Evolutionary conservation across 768 basidiomycete species (phyloP), one percentile per base, ranked within the genome.

Genomic region (Calocybe cyanea): DNA sequence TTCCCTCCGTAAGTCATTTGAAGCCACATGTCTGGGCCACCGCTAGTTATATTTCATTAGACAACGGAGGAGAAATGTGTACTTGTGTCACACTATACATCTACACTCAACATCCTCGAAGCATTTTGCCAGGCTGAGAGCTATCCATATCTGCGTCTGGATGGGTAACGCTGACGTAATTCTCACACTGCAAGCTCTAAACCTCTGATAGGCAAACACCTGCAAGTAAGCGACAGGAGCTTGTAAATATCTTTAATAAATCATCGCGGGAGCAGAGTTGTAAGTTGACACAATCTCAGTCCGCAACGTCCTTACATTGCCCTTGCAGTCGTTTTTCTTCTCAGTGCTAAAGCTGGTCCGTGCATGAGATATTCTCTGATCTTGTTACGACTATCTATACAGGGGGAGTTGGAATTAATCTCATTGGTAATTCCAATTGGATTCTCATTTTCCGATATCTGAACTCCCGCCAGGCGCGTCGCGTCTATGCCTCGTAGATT

Each of bases 61-160:
- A 68, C 72, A 28, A 92, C 90, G 0, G 83, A 87, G 32, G 95
- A 99, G 67, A 99, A 99, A 77, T 87, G 92, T 56, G 87, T 97
- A 25, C 67, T 99, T 33, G 90, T 95, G 25, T 97, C 93, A n/a
- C 94, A 98, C 61, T 99, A 88, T 58, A 98, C 94, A 0, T 85
- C 87, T 4, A 96, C 94, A 1, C 80, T 99, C 43, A 89, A 97
- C 58, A 80, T 99, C 45, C 70, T 99, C 23, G 92, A 97, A 67
- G 80, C 80, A 2, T 87, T 83, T 54, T 95, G 93, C 68, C 79
- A 82, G 62, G 80, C 76, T 51, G 80, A 75, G 55, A 68, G 71
- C 8, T 97, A 92, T 62, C 83, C 84, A 0, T 90, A 79, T 59
- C 79, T 85, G 51, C 81, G 96, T 2, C 74, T 97, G 25, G 95